A percentile compares a stretch with the other conserved stretches of the same genome.
phyloP scores from a whole-genome alignment of 148 eudicot species.

The Rhododendron mucronatum region DNA sequence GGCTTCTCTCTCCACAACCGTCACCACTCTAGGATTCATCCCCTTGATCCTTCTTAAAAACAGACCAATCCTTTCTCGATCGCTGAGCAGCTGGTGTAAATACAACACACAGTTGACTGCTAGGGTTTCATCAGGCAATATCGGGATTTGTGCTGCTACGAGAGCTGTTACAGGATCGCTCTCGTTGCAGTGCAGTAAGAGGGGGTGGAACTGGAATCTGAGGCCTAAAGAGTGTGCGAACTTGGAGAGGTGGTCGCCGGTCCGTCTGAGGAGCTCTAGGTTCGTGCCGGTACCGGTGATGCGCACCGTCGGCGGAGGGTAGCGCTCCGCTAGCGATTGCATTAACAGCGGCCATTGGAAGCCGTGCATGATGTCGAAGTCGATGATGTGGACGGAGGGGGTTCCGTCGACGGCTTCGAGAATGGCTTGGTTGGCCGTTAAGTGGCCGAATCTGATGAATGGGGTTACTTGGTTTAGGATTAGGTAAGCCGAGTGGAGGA shows the following conservation, averaged over 20 bases:
- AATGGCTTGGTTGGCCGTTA: conserved; percentile 92
- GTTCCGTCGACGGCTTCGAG: conserved; percentile 58
- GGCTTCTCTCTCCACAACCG: conserved; percentile 71
- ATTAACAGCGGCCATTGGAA: conserved; percentile 92
- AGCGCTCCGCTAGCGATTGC: conserved; percentile 62
- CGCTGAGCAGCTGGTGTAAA: conserved; percentile 59
- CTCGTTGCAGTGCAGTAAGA: conserved; percentile 22
- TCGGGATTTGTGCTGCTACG: conserved; percentile 13
- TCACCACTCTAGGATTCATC: conserved; percentile 60
- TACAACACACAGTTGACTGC: conserved; percentile 70
- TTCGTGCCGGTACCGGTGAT: conserved; percentile 69
- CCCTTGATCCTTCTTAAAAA: conserved; percentile 55
- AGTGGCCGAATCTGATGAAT: conserved; percentile 66
- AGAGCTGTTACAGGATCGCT: conserved; percentile 23
- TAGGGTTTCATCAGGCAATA: conserved; percentile 52
- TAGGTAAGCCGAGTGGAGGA: conserved; percentile 50
- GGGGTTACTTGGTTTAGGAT: conserved; percentile 77
- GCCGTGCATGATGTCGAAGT: conserved; percentile 86
- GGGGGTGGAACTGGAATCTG: conserved; percentile 49
- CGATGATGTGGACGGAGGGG: conserved; percentile 61
- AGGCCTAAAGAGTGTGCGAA: conserved; percentile 72
- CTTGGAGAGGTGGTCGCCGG: conserved; percentile 66
- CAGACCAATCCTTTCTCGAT: conserved; percentile 29
- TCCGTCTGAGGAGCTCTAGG: conserved; percentile 31
- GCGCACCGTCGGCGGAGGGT: conserved; percentile 45